A percentile compares a stretch with the other conserved stretches of the same genome.
phyloP scores from a whole-genome alignment of 345 rosid species.

The Camelina neglecta region DNA sequence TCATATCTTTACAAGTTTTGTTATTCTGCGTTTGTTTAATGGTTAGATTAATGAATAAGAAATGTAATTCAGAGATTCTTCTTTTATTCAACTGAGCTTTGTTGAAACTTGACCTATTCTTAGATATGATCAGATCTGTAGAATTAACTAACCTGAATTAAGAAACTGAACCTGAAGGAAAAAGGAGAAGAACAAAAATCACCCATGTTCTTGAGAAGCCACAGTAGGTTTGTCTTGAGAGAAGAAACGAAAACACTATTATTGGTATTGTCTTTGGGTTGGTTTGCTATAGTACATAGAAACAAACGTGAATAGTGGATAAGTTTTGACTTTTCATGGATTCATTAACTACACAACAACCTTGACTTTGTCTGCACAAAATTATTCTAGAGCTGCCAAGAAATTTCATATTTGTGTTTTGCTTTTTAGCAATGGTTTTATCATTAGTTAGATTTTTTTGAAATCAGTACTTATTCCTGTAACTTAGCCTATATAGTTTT shows the following conservation, averaged over 20 bases:
- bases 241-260: neutral
- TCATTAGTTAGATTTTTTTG: neutral
- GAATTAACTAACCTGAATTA: conserved; percentile 21
- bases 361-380: conserved; percentile 7
- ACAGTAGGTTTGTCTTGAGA: neutral
- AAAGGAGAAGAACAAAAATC: neutral
- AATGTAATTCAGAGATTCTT: neutral
- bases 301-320: conserved; percentile 1
- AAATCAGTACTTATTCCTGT: neutral
- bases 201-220: conserved; percentile 21
- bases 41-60: conserved; percentile 14
- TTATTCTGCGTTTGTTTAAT: conserved; percentile 11
- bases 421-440: neutral
- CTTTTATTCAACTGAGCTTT: neutral
- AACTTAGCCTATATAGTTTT: neutral
- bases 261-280: neutral
- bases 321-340: neutral
- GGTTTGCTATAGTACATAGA: neutral
- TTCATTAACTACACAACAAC: conserved; percentile 16
- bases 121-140: neutral
- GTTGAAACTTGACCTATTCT: neutral
- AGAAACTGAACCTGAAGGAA: conserved; percentile 18
- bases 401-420: neutral
- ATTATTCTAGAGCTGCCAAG: neutral
- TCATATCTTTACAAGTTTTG: neutral